These are phyloP conservation scores for Ophiostoma sp. DNA, from an alignment of 2,329 filamentous ascomycete genomes.

Conservation along the genomic window DNA sequence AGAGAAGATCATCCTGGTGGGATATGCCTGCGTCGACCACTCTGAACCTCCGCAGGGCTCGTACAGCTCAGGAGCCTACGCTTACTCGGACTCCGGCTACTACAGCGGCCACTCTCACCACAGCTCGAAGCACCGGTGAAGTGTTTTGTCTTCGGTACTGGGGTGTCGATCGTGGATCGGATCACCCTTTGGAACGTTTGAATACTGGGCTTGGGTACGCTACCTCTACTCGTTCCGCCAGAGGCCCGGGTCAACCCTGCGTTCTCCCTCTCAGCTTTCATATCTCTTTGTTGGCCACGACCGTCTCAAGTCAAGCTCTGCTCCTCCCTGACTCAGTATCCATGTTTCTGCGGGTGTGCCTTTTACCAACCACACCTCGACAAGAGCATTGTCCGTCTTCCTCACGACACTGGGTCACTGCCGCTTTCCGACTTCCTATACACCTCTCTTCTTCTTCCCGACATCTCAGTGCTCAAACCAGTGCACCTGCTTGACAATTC, in stretches of 20 bases:
- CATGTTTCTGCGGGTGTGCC: no score
- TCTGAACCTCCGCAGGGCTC: conserved; percentile 34
- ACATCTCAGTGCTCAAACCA: background rate
- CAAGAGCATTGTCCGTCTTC: no score
- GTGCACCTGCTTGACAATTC: background rate
- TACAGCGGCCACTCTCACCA: conserved; percentile 45
- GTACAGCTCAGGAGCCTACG: conserved; percentile 38
- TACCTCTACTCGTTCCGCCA: conserved; percentile 46
- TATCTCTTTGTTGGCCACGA: conserved; percentile 45
- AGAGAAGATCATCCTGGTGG: conserved; percentile 73
- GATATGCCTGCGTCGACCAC: conserved; percentile 67
- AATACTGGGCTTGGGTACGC: conserved; percentile 42
- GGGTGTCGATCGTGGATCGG: conserved; percentile 40
- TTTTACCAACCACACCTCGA: no score
- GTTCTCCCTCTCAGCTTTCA: conserved; percentile 45
- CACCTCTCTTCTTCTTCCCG: background rate
- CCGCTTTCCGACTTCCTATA: no score
- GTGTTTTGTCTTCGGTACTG: conserved; percentile 47
- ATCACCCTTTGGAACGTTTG: conserved; percentile 40
- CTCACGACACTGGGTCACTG: background rate
- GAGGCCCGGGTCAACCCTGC: conserved; percentile 33
- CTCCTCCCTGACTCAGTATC: conserved; percentile 28
- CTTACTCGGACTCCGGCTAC: conserved; percentile 52
- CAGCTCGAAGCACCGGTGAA: conserved; percentile 47
- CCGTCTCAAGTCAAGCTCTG: conserved; percentile 38